Base-by-base conservation (phyloP, 768 basidiomycete genomes). In the Mycena leptocephala region DNA sequence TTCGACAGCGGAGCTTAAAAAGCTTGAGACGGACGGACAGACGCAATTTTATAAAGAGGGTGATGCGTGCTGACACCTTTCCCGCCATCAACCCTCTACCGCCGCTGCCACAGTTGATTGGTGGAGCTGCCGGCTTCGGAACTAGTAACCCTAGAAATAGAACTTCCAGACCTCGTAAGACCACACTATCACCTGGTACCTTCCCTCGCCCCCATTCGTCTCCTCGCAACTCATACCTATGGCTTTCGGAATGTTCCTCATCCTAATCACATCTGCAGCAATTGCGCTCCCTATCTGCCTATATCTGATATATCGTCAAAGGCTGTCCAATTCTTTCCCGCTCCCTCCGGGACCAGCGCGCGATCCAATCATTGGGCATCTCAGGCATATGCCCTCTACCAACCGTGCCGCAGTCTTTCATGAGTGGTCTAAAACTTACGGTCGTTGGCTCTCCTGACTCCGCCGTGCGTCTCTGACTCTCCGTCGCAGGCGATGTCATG, bases 341-440 rank as follows among this genome's bases (percentile, higher is more conserved):
- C 59, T 73, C 35, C 85, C 86, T 9, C 86, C 86, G 18, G 82
- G 87, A 28, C 86, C 85, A 3, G 85, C 85, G 9, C 79, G 82
- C 11, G 85, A 88, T 67, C 84, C 85, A 5, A 51, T 88, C 53
- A 80, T 88, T 16, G 87, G 87, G 9, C 85, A 88, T 70, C 75
- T 85, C 26, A 82, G 85, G 8, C 70, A 82, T 11, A 83, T 88
- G n/a, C 86, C 86, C 16, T 33, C 80, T 1, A 71, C 77, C 22
- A 78, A 81, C 51, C 79, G 79, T 53, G 81, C 81, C 5, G 78
- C 80, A 10, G 79, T 79, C 20, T 86, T 84, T 67, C 80, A 83
- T 61, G 70, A 82, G 30, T 83, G 83, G 81, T 79, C 84, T 1
- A 83, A 84, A 76, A 79, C 63, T 62, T 86, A 87, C 71, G 87